phyloP scores from a whole-genome alignment of 208 protist genomes.

The Vickermania spadyakhi region DNA sequence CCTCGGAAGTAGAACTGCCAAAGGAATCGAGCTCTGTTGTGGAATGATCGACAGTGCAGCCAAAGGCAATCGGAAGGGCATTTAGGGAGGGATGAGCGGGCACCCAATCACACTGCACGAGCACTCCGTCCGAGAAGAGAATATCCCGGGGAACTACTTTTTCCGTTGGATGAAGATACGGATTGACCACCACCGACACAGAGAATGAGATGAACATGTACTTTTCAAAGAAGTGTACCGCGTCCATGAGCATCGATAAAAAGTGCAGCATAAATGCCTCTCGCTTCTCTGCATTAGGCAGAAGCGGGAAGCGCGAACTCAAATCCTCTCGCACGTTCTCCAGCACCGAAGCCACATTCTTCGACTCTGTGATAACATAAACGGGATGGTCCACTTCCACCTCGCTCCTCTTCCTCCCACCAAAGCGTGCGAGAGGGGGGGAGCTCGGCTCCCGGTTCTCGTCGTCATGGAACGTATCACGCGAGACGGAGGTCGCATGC shows the following conservation, averaged over 20 bases:
- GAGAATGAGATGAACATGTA: conserved; percentile 20
- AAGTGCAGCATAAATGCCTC: conserved; percentile 46
- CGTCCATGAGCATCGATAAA: conserved; percentile 23
- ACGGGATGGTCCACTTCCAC: background rate
- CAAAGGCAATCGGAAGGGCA: conserved; percentile 41
- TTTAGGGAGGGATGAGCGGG: background rate
- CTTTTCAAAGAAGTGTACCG: conserved; percentile 31
- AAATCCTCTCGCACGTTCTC: background rate
- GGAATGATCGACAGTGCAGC: conserved; percentile 59
- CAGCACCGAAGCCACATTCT: background rate
- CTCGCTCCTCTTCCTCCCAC: no score
- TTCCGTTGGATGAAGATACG: conserved; percentile 26
- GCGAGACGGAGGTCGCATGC: conserved; percentile 28
- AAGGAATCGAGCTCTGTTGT: conserved; percentile 5
- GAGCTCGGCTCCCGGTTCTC: background rate
- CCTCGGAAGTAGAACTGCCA: background rate
- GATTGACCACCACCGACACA: conserved; percentile 37
- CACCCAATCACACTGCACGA: conserved; percentile 26
- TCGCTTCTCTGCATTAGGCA: conserved; percentile 8
- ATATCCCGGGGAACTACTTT: conserved; percentile 17
- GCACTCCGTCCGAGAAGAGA: conserved; percentile 18
- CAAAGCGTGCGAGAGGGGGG: background rate
- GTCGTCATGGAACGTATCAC: conserved; percentile 14
- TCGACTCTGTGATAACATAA: background rate
- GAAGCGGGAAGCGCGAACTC: background rate